These are phyloP conservation scores for Aureobasidium sp. DNA, from an alignment of 2,329 filamentous ascomycete species.

Conservation along the genomic window DNA sequence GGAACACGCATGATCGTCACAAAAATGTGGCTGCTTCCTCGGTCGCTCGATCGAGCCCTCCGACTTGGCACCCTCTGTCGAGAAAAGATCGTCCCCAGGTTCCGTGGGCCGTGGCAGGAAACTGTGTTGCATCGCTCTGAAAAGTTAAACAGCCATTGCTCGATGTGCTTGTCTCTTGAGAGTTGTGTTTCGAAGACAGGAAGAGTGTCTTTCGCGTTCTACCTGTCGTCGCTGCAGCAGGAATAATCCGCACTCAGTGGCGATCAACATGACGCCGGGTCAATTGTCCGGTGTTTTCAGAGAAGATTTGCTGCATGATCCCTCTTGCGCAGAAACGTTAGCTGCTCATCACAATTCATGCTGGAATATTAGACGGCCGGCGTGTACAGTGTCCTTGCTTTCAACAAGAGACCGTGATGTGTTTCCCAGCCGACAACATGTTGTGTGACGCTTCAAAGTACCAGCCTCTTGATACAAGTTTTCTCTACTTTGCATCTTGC, in stretches of 20 bases:
- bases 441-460: background rate
- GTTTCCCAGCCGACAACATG: background rate
- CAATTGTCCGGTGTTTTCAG: conserved; percentile 7
- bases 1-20: conserved; percentile 9
- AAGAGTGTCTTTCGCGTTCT: background rate
- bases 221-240: background rate
- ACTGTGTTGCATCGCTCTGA: background rate
- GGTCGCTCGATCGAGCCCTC: conserved; percentile 1
- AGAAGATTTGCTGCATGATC: conserved; percentile 7
- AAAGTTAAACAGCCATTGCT: background rate
- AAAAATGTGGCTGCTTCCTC: conserved; percentile 2
- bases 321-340: conserved; percentile 5
- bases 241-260: background rate
- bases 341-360: conserved; percentile 2
- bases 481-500: background rate
- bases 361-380: background rate
- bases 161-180: background rate
- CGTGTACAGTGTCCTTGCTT: background rate
- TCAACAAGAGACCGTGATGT: background rate
- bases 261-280: background rate
- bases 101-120: background rate
- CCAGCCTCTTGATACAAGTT: background rate
- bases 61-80: background rate
- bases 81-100: background rate
- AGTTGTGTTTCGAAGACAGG: background rate